Evolutionary conservation across 441 rosid genomes (phyloP), one percentile per base, ranked within the genome.

Genomic region (Gossypium davidsonii): DNA sequence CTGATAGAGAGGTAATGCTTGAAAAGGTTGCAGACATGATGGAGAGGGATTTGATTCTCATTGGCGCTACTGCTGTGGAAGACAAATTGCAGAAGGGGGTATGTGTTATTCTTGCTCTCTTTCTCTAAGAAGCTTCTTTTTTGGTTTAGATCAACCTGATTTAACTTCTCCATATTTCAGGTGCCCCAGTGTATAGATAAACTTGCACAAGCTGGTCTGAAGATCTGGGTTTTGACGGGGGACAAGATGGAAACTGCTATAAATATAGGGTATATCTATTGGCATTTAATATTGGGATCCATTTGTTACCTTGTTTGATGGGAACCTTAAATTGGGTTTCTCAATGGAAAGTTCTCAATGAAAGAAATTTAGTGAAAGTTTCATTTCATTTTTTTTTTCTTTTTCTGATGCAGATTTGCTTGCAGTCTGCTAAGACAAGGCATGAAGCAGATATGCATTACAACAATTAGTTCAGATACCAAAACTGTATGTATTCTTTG

Each of bases 241-340:
- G 99, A 94, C 82, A 92, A 94, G 85, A 92, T 94, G 98, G 99
- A 94, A 89, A 94, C 98, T 76, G 99, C 99, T 64, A 92, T 94
- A 76, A 94, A 94, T 84, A 94, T 94, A 58, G 99, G 98, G 99
- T 94, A 53, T 73, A 90, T 81, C 59, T 51, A 67, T 58, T 75
- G 57, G 25, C 37, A n/a, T 56, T 23, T 49, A n/a, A 11, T 72
- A 23, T 42, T 57, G 68, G 71, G 62, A 53, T 77, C 75, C 55
- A 55, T 10, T 67, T 37, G 3, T 8, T 66, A 53, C 42, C 72
- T 72, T 42, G 67, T 70, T 44, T 55, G 6, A 26, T 52, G n/a
- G 31, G 66, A 68, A 75, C 17, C 52, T 73, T 28, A 59, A 76
- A 70, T 52, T 26, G 31, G 48, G 18, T 44, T 52, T 37, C 48